Evolutionary conservation across 345 rosid species (phyloP), one percentile per base, ranked within the genome.

Genomic region (Salix koriyanagi): DNA sequence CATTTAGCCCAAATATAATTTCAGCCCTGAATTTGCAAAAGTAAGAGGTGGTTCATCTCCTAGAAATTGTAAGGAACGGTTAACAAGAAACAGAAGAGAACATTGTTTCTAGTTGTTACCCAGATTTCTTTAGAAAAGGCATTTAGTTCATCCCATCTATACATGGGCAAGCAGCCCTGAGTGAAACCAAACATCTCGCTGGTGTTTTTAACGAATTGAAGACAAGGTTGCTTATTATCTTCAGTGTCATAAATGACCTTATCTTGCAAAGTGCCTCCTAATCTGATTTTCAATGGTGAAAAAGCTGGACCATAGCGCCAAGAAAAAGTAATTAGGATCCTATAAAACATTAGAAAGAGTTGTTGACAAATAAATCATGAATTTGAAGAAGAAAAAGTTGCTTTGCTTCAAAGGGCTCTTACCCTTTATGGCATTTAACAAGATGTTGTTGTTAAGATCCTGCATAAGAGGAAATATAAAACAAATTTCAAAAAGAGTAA

Each of bases 1-100:
- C 97, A 80, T 93, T 91, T 58, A 93, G 80, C 48, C 98, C 97
- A 46, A 91, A 93, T 34, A 91, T 88, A 50, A 93, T 83, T 82
- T 87, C 87, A 21, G 89, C 91, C 60, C 98, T 93, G 92, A 32
- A 74, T 64, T 23, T 19, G 62, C 77, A 36, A 66, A 23, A 76
- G 23, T 58, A 65, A 66, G 2, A 37, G 60, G 26, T 41, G 18
- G 28, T 62, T 46, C 62, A 71, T 41, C n/a, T 50, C 21, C 71
- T 12, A 48, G 18, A 73, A 23, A 0, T 58, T 60, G 58, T 52
- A 11, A 7, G 60, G 5, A 32, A 7, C 69, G 44, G 19, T 9
- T 16, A 18, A 60, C 67, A 41, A 12, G 30, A 34, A 16, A n/a
- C 50, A 42, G 58, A 26, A 69, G 66, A 44, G 42, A 9, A 42